Conservation (phyloP, 257 asterid genomes). For the Pogostemon cablin region DNA sequence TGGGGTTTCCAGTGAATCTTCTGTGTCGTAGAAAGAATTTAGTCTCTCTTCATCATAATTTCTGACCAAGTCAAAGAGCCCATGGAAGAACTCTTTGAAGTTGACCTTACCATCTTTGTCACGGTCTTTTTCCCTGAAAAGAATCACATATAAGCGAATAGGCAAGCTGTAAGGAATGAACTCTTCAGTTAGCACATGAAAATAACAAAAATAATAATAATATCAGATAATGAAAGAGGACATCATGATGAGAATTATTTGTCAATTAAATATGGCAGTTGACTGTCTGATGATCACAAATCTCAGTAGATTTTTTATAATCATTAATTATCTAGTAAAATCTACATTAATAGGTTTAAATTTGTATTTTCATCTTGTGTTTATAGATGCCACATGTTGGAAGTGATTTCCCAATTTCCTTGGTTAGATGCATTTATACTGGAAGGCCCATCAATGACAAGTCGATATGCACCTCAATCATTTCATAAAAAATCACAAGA, state of each 20-base stretch:
- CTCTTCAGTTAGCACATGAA: constrained; percentile 13
- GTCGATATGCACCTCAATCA: background rate
- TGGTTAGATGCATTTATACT: background rate
- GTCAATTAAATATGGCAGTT: constrained; percentile 16
- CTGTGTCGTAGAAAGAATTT: constrained; percentile 46
- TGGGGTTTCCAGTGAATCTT: constrained; percentile 55
- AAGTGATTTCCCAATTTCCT: constrained; percentile 12
- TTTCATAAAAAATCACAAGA: constrained; percentile 11
- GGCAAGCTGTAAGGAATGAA: background rate
- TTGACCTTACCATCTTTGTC: constrained; percentile 75
- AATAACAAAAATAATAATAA: background rate
- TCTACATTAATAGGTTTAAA: constrained; percentile 14
- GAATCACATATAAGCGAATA: constrained; percentile 11
- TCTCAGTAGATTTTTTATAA: background rate
- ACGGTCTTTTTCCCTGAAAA: constrained; percentile 79
- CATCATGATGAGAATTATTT: background rate
- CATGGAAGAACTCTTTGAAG: constrained; percentile 90
- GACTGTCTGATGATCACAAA: background rate
- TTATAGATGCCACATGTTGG: background rate
- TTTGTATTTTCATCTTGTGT: background rate
- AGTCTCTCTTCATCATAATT: constrained; percentile 70
- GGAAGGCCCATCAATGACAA: background rate
- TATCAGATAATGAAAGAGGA: constrained; percentile 1
- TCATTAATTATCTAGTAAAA: constrained; percentile 15
- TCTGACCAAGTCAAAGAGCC: constrained; percentile 80